These are phyloP conservation scores for Stephania japonica DNA, from an alignment of 164 flowering plant species.

Conservation along the genomic window DNA sequence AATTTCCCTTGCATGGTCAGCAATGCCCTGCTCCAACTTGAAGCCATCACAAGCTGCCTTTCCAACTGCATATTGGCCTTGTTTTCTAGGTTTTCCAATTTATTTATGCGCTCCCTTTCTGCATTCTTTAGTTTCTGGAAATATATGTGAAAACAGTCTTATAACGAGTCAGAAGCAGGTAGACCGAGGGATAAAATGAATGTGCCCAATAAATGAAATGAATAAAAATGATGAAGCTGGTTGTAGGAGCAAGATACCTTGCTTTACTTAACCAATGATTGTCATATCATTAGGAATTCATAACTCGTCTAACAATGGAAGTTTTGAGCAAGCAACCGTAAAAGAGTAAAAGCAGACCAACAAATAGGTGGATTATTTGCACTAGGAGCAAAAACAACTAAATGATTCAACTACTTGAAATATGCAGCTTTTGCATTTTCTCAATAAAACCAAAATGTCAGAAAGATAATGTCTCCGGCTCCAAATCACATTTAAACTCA, in stretches of 20 bases:
- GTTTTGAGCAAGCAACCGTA: background rate
- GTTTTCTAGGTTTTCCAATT: conserved; percentile 62
- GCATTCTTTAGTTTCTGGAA: conserved; percentile 69
- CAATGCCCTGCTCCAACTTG: conserved; percentile 77
- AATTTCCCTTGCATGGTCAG: conserved; percentile 69
- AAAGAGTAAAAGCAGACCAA: background rate
- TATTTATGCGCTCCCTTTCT: conserved; percentile 60
- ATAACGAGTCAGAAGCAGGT: background rate
- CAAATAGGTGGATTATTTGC: background rate
- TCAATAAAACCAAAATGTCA: background rate
- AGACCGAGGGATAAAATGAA: background rate
- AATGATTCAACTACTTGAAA: background rate
- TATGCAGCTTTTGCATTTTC: background rate
- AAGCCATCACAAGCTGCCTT: conserved; percentile 88
- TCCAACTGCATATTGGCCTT: conserved; percentile 81
- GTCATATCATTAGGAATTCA: background rate
- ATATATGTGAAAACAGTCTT: background rate
- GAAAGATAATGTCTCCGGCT: background rate
- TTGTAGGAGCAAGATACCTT: background rate
- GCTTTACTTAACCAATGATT: background rate
- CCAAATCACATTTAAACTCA: background rate
- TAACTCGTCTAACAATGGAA: background rate
- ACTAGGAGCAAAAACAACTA: background rate
- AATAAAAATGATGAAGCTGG: background rate
- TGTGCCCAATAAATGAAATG: background rate